Evolutionary conservation across 768 basidiomycete species (phyloP).

Genomic region (Amanita molliuscula): DNA sequence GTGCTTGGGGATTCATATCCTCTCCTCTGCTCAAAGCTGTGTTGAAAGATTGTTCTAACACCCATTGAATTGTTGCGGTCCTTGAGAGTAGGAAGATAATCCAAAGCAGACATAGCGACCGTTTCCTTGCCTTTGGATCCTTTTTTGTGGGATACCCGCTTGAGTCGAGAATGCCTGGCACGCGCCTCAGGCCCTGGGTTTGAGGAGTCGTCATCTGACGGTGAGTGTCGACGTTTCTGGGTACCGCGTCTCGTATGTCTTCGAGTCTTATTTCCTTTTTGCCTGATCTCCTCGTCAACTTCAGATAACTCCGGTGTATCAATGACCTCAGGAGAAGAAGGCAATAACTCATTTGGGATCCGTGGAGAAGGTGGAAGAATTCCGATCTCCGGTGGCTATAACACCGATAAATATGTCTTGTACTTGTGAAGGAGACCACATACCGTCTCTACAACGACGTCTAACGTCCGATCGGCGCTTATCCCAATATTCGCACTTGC

Average conservation of each 20-base stretch:
- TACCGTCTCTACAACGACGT: slow-evolving; percentile 51
- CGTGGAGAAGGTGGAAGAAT: slow-evolving; percentile 20
- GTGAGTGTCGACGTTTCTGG: neutral
- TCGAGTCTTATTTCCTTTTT: neutral
- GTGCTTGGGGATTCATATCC: slow-evolving; percentile 20
- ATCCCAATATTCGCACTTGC: slow-evolving; percentile 49
- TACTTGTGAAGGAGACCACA: slow-evolving; percentile 12
- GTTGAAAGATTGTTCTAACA: neutral
- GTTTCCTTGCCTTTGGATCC: neutral
- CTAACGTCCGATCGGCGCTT: slow-evolving; percentile 41
- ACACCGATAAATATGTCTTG: neutral
- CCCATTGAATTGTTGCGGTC: slow-evolving; percentile 1
- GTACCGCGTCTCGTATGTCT: neutral
- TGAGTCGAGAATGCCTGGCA: neutral
- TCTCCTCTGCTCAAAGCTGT: slow-evolving; percentile 6
- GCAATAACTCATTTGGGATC: slow-evolving; percentile 18
- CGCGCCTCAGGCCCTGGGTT: neutral
- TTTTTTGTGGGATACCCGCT: neutral
- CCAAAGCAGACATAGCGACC: slow-evolving; percentile 1
- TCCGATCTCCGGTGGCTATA: slow-evolving; percentile 26
- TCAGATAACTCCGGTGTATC: slow-evolving; percentile 2
- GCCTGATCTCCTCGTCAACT: neutral
- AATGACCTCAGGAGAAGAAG: slow-evolving; percentile 1
- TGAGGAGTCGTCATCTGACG: neutral
- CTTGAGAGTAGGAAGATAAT: slow-evolving; percentile 3